Base-by-base conservation (phyloP, 495 filamentous ascomycete species). In the Pseudoneurospora amorphoporcata region DNA sequence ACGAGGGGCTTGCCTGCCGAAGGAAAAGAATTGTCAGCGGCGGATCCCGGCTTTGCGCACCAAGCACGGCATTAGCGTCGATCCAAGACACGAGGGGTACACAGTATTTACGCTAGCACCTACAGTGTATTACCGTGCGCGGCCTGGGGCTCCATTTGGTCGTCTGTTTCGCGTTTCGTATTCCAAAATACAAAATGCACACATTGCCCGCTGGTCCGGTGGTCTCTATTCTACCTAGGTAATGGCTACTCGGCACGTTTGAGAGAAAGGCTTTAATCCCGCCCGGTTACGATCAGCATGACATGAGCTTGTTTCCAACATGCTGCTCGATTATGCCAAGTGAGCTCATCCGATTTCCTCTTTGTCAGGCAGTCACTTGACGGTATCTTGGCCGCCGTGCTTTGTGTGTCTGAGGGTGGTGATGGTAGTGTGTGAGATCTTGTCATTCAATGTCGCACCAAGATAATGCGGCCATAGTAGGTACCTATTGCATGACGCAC, bases 21-120 rank as follows among this genome's bases (percentile, higher is more conserved):
- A 35, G 29, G 29, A 61, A 61, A 61, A 42, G 35, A 32, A 69
- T 39, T 69, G 68, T 69, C 38, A 69, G 39, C 29, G 17, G 61
- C 29, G 61, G 32, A 38, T 39, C 23, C 39, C 47, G 37, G 53
- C 53, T 35, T 29, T 23, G 70, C 72, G 72, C 61, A 73, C 70
- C 40, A 19, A 37, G 29, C 29, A 17, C 29, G 72, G 75, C 75
- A 72, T 75, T 77, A 77, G 75, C 73, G 75, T 53, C 75, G 75
- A 77, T 77, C 75, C 29, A 16, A 39, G 68, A 23, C 42, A 73
- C 38, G 41, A 42, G 70, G 35, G 29, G 43, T 37, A 47, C 39
- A 61, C 53, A 61, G 23, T 61, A 61, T 61, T 29, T 16, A 32
- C 29, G 53, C 53, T 35, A 61, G 53, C 14, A 29, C 8, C 8